Evolutionary conservation across 1,284 basidiomycete species (phyloP).

Genomic region (Stygiomarasmius scandens): DNA sequence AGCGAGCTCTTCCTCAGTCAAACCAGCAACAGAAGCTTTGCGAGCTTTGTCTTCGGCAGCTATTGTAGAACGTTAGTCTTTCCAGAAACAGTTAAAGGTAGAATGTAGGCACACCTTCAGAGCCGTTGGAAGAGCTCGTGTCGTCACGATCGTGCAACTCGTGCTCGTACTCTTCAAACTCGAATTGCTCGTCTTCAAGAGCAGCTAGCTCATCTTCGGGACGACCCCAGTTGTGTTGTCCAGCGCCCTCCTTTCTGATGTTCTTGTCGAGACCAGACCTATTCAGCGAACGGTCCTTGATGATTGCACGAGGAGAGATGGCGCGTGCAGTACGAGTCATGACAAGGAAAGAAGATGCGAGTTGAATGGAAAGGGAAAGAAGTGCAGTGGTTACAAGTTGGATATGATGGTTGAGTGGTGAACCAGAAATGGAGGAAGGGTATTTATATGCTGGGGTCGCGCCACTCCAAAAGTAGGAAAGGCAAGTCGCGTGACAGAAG

Average conservation of each 20-base stretch:
- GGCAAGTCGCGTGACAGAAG: background rate
- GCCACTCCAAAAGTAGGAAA: background rate
- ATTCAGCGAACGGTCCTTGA: conserved; percentile 79
- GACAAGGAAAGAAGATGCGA: conserved; percentile 3
- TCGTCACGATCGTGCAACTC: conserved; percentile 24
- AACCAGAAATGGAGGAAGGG: background rate
- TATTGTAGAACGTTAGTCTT: background rate
- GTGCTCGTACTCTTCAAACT: conserved; percentile 38
- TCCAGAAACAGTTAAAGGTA: background rate
- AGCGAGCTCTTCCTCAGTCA: conserved; percentile 69
- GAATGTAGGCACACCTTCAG: conserved; percentile 1
- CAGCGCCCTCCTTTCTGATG: conserved; percentile 79
- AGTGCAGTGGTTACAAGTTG: background rate
- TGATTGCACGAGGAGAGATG: conserved; percentile 71
- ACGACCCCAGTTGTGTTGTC: conserved; percentile 84
- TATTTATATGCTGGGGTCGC: background rate
- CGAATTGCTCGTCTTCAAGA: conserved; percentile 50
- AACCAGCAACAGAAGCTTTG: conserved; percentile 1
- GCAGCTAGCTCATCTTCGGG: conserved; percentile 64
- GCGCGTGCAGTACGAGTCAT: conserved; percentile 81
- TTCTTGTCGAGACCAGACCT: conserved; percentile 75
- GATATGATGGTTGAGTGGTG: background rate
- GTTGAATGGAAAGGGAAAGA: background rate
- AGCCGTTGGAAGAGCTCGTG: conserved; percentile 10
- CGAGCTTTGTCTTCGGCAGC: conserved; percentile 25